These are phyloP conservation scores for Sequoiadendron giganteum DNA, from an alignment of 75 land plant species.

Conservation along the genomic window DNA sequence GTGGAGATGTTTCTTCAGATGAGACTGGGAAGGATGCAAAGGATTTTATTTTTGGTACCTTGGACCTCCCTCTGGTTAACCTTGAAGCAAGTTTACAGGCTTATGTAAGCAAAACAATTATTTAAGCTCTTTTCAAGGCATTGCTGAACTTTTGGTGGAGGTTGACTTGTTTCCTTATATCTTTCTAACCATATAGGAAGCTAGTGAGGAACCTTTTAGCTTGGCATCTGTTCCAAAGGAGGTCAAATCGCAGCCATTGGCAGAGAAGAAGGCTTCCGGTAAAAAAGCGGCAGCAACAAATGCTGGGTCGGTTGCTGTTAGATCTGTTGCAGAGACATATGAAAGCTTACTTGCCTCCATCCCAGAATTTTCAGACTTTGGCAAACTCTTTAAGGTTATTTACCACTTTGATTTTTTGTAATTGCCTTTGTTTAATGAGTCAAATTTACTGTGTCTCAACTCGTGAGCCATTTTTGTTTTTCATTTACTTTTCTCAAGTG, in stretches of 20 bases:
- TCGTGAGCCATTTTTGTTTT: neutral
- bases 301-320: constrained; percentile 41
- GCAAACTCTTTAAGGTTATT: constrained; percentile 93
- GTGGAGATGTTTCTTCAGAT: constrained; percentile 51
- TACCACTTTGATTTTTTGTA: neutral
- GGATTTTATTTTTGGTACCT: constrained; percentile 67
- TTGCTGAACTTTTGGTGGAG: neutral
- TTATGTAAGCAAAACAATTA: constrained; percentile 57
- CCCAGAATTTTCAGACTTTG: constrained; percentile 82
- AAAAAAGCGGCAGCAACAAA: constrained; percentile 77
- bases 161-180: neutral
- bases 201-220: constrained; percentile 87
- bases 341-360: constrained; percentile 79
- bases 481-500: neutral
- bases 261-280: constrained; percentile 89
- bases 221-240: constrained; percentile 78
- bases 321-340: constrained; percentile 64
- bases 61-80: constrained; percentile 81
- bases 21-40: constrained; percentile 55
- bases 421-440: neutral
- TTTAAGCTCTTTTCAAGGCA: neutral
- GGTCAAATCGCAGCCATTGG: constrained; percentile 69
- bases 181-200: constrained; percentile 40
- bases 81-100: constrained; percentile 81
- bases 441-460: neutral